Conservation (phyloP, 306 rosid species). For the Pachyrhizus erosus region DNA sequence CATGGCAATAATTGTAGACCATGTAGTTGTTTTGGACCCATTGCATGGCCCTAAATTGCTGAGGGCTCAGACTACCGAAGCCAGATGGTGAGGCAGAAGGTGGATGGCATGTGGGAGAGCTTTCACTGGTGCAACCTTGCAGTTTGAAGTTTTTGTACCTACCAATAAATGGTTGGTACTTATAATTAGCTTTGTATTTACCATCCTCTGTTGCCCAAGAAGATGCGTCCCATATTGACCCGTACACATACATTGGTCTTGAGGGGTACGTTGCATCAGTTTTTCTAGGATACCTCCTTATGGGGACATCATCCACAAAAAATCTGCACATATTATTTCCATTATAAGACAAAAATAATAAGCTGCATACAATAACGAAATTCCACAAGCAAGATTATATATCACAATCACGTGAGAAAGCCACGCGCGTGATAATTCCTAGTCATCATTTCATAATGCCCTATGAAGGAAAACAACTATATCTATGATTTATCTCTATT, state of each 20-base stretch:
- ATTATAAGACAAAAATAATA: conserved; percentile 42
- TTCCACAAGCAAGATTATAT: conserved; percentile 19
- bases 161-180: conserved; percentile 81
- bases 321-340: conserved; percentile 57
- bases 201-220: conserved; percentile 97
- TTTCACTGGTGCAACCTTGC: conserved; percentile 53
- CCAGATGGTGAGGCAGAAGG: conserved; percentile 59
- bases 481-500: not conserved
- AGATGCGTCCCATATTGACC: conserved; percentile 98
- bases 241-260: conserved; percentile 87
- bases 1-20: conserved; percentile 85
- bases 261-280: conserved; percentile 79
- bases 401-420: not conserved
- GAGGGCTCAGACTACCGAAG: conserved; percentile 54
- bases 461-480: conserved; percentile 1
- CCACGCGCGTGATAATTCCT: conserved; percentile 2
- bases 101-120: conserved; percentile 57
- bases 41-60: conserved; percentile 67
- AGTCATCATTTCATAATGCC: not conserved
- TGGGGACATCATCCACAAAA: conserved; percentile 87
- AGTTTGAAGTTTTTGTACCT: conserved; percentile 73
- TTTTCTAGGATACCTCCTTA: conserved; percentile 74
- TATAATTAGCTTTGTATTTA: conserved; percentile 86
- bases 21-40: conserved; percentile 77
- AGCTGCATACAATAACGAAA: not conserved